A percentile compares a stretch with the other conserved stretches of the same genome.
These are phyloP conservation scores for Salix suchowensis DNA, from an alignment of 345 rosid species.

Conservation along the genomic window DNA sequence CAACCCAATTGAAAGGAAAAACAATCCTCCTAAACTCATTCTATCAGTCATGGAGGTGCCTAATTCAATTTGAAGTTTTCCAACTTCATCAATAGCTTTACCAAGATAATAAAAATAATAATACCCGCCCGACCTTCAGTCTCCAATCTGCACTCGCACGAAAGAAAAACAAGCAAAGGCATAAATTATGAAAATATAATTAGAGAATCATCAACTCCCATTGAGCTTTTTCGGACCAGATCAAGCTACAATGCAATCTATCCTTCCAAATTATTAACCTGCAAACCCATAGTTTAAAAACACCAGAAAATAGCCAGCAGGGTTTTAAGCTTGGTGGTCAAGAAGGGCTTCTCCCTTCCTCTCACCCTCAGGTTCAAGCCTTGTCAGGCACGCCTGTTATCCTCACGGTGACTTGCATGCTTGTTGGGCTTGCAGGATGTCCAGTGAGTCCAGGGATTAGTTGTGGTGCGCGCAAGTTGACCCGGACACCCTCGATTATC, in stretches of 20 bases:
- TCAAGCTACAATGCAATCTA: background rate
- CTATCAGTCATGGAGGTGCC: no score
- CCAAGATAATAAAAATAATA: background rate
- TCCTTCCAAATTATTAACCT: background rate
- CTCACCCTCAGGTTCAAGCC: no score
- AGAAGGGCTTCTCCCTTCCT: no score
- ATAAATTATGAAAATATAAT: background rate
- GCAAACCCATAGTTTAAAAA: background rate
- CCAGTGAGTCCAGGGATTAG: no score
- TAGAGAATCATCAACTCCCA: background rate
- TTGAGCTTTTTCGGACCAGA: background rate
- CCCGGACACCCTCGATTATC: no score
- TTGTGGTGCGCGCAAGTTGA: no score
- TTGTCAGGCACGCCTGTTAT: no score
- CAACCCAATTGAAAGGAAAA: no score
- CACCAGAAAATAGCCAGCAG: background rate
- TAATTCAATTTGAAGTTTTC: background rate
- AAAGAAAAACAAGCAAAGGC: background rate
- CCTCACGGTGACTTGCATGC: no score
- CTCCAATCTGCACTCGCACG: background rate
- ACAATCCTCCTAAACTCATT: no score
- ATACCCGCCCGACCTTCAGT: background rate
- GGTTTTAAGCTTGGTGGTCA: no score
- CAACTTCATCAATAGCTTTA: background rate
- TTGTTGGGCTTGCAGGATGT: no score